Evolutionary conservation across 2,329 filamentous ascomycete species (phyloP).

Genomic region (Trichoderma endophyticum): DNA sequence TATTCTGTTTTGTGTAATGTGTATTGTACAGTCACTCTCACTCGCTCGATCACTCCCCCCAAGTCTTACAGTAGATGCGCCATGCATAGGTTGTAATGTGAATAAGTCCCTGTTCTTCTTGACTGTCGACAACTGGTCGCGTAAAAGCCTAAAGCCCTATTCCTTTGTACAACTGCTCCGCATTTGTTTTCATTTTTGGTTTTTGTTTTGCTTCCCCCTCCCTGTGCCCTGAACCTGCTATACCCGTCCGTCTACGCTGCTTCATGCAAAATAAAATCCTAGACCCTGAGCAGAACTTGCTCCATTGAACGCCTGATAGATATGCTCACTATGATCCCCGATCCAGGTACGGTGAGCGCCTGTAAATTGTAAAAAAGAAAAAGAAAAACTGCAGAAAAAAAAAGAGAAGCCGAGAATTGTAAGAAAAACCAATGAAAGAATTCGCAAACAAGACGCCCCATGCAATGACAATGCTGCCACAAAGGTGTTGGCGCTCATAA

Average conservation of each 20-base stretch:
- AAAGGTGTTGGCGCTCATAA: slow-evolving; percentile 14
- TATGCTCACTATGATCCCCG: slow-evolving; percentile 9
- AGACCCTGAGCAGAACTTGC: slow-evolving; percentile 10
- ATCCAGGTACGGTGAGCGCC: slow-evolving; percentile 6
- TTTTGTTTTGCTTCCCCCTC: not conserved
- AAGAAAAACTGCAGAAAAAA: not conserved
- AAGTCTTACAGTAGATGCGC: not conserved
- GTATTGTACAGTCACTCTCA: not conserved
- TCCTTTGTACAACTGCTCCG: not conserved
- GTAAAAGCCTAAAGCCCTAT: not conserved
- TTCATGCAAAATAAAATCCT: slow-evolving; percentile 10
- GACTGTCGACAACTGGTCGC: not conserved
- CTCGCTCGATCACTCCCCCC: not conserved
- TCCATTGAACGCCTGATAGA: slow-evolving; percentile 15
- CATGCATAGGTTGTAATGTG: not conserved
- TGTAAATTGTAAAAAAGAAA: not conserved
- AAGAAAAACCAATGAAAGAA: not conserved
- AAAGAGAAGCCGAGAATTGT: not conserved
- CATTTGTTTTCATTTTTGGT: slow-evolving; percentile 5
- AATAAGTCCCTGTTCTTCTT: slow-evolving; percentile 1
- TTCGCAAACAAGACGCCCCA: slow-evolving; percentile 17
- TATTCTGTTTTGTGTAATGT: not conserved
- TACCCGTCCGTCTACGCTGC: slow-evolving; percentile 13
- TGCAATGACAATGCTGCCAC: slow-evolving; percentile 16
- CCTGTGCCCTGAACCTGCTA: not conserved